phyloP scores from a whole-genome alignment of 2,329 filamentous ascomycete species.

The Mycosphaerella arachidis region DNA sequence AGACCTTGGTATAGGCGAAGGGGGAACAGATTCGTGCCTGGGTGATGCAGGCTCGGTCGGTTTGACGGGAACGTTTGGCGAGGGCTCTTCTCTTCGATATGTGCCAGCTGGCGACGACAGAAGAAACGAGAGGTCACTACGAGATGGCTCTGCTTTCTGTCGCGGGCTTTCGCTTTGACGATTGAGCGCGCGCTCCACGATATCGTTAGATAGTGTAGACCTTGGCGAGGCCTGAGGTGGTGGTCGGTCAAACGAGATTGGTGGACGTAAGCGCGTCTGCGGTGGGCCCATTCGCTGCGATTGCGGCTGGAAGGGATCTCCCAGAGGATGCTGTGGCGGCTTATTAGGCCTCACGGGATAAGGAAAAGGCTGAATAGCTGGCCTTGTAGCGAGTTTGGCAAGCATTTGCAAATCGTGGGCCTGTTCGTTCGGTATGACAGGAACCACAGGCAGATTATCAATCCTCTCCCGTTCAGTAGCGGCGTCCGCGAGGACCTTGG shows the following conservation, averaged over 20 bases:
- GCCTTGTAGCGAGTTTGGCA: slow-evolving; percentile 25
- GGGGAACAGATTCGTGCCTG: background rate
- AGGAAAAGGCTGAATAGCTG: slow-evolving; percentile 10
- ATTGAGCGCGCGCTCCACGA: background rate
- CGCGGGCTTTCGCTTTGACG: background rate
- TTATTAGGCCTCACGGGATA: background rate
- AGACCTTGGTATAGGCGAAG: background rate
- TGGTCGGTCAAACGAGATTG: slow-evolving; percentile 4
- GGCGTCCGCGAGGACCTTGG: slow-evolving; percentile 34
- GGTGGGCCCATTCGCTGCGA: slow-evolving; percentile 1
- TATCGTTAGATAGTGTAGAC: background rate
- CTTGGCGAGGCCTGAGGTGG: background rate
- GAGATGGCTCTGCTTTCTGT: slow-evolving; percentile 1
- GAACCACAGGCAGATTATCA: slow-evolving; percentile 16
- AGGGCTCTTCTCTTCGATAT: background rate
- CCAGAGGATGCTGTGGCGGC: slow-evolving; percentile 6
- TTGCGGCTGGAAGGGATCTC: slow-evolving; percentile 2
- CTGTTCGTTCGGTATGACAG: slow-evolving; percentile 38
- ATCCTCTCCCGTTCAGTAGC: slow-evolving; percentile 31
- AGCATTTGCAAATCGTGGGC: slow-evolving; percentile 36
- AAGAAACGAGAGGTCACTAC: slow-evolving; percentile 5
- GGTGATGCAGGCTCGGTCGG: background rate
- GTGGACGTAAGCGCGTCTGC: slow-evolving; percentile 13
- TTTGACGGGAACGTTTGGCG: background rate
- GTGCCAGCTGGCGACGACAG: background rate